phyloP scores from a whole-genome alignment of 2,329 filamentous ascomycete genomes.

The Monosporascus cannonballus region DNA sequence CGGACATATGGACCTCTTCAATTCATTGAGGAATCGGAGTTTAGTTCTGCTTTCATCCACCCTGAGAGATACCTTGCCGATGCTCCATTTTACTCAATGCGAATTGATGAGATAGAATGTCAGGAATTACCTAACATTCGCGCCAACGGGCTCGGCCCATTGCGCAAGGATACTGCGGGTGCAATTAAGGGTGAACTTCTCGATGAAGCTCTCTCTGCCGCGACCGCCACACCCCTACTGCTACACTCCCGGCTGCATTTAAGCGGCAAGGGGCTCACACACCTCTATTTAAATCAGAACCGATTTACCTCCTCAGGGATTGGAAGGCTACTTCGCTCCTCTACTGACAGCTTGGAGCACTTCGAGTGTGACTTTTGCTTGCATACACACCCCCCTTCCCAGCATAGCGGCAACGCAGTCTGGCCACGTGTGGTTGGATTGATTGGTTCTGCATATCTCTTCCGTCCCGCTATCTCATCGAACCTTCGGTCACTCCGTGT shows the following conservation, averaged over 20 bases:
- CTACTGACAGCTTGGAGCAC: slow-evolving; percentile 42
- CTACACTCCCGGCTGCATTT: slow-evolving; percentile 18
- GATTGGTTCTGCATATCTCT: slow-evolving; percentile 38
- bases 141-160: slow-evolving; percentile 25
- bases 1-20: slow-evolving; percentile 34
- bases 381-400: slow-evolving; percentile 5
- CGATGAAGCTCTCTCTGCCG: slow-evolving; percentile 9
- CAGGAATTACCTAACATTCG: slow-evolving; percentile 26
- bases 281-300: slow-evolving; percentile 48
- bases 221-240: slow-evolving; percentile 9
- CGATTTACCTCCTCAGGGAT: slow-evolving; percentile 38
- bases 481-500: slow-evolving; percentile 47
- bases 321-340: slow-evolving; percentile 34
- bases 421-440: slow-evolving; percentile 34
- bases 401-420: slow-evolving; percentile 21
- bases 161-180: slow-evolving; percentile 28
- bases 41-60: slow-evolving; percentile 38
- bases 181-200: slow-evolving; percentile 25
- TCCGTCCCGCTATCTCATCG: slow-evolving; percentile 47
- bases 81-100: slow-evolving; percentile 34
- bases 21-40: slow-evolving; percentile 41
- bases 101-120: slow-evolving; percentile 13
- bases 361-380: slow-evolving; percentile 45
- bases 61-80: slow-evolving; percentile 43
- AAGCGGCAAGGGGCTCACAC: slow-evolving; percentile 38